Percentiles rank a stretch among this genome's conserved stretches.
Evolutionary conservation across 139 green algal species (phyloP).

Genomic region (Tetradesmus lagerheimii): DNA sequence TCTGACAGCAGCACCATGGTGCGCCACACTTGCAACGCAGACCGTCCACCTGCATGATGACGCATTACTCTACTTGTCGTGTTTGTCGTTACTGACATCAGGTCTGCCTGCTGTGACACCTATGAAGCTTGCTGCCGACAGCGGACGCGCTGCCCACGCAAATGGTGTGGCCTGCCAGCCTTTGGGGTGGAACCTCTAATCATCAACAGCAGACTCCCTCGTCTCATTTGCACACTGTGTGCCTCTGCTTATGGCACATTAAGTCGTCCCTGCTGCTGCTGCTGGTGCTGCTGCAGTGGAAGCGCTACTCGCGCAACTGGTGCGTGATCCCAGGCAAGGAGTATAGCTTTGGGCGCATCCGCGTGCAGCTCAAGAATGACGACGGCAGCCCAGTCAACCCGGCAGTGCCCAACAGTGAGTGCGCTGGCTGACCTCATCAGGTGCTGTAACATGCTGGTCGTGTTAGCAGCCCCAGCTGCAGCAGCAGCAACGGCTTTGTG

Average conservation of each 20-base stretch:
- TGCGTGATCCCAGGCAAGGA: constrained; percentile 46
- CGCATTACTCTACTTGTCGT: no score
- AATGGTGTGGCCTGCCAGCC: no score
- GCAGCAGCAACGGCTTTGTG: neutral
- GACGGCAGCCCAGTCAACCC: constrained; percentile 64
- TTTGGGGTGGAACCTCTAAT: no score
- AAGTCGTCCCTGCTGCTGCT: neutral
- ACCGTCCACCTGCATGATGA: no score
- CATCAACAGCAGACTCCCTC: no score
- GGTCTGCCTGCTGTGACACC: no score
- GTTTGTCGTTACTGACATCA: no score
- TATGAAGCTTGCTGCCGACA: no score
- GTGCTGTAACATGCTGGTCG: no score
- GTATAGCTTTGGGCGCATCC: constrained; percentile 53
- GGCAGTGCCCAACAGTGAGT: constrained; percentile 66
- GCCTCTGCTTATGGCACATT: neutral
- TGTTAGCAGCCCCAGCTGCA: neutral
- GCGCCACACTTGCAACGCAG: no score
- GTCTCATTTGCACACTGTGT: neutral
- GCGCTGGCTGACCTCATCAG: neutral
- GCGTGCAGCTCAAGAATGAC: constrained; percentile 66
- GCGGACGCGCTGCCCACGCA: no score
- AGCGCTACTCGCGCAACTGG: constrained; percentile 74
- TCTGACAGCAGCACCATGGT: no score
- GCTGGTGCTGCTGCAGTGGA: constrained; percentile 55